phyloP scores from a whole-genome alignment of 2,329 filamentous ascomycete species.

The Aspergillus ruber region DNA sequence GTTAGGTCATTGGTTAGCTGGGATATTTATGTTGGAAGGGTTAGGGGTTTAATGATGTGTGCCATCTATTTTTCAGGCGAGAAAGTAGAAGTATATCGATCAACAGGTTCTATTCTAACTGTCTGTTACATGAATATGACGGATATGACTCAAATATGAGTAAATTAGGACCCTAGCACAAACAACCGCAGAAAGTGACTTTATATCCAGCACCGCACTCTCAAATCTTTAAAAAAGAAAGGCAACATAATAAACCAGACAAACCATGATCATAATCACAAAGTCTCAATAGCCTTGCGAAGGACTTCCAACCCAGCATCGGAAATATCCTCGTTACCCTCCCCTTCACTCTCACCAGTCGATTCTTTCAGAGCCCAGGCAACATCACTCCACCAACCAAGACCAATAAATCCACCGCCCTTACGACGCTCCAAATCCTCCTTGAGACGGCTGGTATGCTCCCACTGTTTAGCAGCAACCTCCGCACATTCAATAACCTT shows the following conservation, averaged over 20 bases:
- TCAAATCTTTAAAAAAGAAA: background rate
- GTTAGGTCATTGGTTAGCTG: too few relatives aligned
- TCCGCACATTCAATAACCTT: constrained; percentile 83
- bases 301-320: constrained; percentile 52
- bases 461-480: constrained; percentile 83
- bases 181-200: background rate
- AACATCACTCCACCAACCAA: constrained; percentile 84
- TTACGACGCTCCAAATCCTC: constrained; percentile 79
- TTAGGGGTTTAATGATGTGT: too few relatives aligned
- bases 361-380: constrained; percentile 63
- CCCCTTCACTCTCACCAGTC: constrained; percentile 25
- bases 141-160: background rate
- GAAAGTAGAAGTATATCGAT: too few relatives aligned
- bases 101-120: background rate
- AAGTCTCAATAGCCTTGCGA: constrained; percentile 49
- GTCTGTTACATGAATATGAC: background rate
- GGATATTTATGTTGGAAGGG: too few relatives aligned
- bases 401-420: constrained; percentile 70
- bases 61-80: too few relatives aligned
- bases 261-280: constrained; percentile 31
- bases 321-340: constrained; percentile 23
- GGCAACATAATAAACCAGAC: constrained; percentile 5
- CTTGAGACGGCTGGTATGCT: constrained; percentile 85
- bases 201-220: background rate
- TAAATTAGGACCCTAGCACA: background rate